These are phyloP conservation scores for Neoboletus subvelutipes DNA, from an alignment of 768 basidiomycete genomes.

Conservation along the genomic window DNA sequence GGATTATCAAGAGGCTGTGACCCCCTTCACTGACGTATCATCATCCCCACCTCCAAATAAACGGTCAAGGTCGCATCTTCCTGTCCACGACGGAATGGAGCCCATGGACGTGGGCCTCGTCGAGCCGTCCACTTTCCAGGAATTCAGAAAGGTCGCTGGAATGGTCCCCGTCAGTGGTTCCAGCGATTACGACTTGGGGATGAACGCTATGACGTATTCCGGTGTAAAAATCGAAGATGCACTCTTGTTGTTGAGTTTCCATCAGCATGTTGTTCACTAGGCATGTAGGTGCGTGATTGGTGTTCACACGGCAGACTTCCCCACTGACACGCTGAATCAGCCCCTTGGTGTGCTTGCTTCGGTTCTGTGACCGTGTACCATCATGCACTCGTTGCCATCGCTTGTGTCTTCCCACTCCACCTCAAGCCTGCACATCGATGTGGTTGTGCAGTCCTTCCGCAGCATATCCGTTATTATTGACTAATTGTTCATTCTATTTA, in stretches of 20 bases:
- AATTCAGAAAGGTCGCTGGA: slow-evolving; percentile 46
- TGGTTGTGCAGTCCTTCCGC: slow-evolving; percentile 16
- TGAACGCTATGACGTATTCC: slow-evolving; percentile 36
- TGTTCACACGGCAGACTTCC: background rate
- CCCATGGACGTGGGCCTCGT: slow-evolving; percentile 38
- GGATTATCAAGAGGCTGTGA: slow-evolving; percentile 72
- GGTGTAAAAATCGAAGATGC: slow-evolving; percentile 75
- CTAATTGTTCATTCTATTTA: slow-evolving; percentile 33
- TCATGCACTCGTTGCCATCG: slow-evolving; percentile 10
- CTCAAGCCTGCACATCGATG: slow-evolving; percentile 5
- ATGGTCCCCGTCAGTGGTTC: slow-evolving; percentile 20
- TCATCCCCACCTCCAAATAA: slow-evolving; percentile 38
- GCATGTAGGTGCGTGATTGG: slow-evolving; percentile 22
- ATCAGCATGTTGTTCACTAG: slow-evolving; percentile 61
- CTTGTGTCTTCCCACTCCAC: slow-evolving; percentile 11
- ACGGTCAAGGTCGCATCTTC: slow-evolving; percentile 28
- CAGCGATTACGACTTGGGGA: slow-evolving; percentile 28
- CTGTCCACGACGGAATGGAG: slow-evolving; percentile 30
- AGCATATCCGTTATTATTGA: slow-evolving; percentile 38
- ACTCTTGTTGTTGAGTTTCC: slow-evolving; percentile 70
- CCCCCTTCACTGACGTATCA: slow-evolving; percentile 60
- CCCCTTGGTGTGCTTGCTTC: slow-evolving; percentile 11
- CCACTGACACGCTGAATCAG: slow-evolving; percentile 17
- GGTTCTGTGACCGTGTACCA: slow-evolving; percentile 23
- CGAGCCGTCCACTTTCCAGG: slow-evolving; percentile 43